Evolutionary conservation across 2,329 filamentous ascomycete species (phyloP).

Genomic region (Alternaria tenuissima): DNA sequence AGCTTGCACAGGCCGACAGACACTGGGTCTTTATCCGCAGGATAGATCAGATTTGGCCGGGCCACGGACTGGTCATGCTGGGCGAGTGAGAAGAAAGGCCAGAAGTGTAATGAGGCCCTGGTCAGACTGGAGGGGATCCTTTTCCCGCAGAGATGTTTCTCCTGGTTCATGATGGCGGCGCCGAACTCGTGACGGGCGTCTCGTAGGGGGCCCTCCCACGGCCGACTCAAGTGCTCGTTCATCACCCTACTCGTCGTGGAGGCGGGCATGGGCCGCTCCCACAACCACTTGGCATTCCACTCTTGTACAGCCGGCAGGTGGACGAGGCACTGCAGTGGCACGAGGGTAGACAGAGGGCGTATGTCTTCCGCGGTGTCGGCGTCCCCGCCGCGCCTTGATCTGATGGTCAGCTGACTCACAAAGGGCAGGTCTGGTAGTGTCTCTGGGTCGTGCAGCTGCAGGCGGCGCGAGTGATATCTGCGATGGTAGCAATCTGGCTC

Average conservation of each 20-base stretch:
- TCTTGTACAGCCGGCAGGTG: slow-evolving; percentile 16
- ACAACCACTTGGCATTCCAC: slow-evolving; percentile 20
- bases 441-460: slow-evolving; percentile 18
- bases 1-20: slow-evolving; percentile 19
- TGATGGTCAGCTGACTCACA: slow-evolving; percentile 12
- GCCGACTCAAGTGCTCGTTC: slow-evolving; percentile 19
- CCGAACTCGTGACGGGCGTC: slow-evolving; percentile 25
- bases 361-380: slow-evolving; percentile 15
- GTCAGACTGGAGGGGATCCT: slow-evolving; percentile 15
- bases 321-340: slow-evolving; percentile 20
- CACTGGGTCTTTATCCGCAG: slow-evolving; percentile 17
- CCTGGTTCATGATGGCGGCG: slow-evolving; percentile 19
- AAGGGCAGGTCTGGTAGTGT: slow-evolving; percentile 20
- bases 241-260: slow-evolving; percentile 17
- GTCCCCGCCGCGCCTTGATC: slow-evolving; percentile 2
- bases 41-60: slow-evolving; percentile 22
- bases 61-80: slow-evolving; percentile 13
- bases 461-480: slow-evolving; percentile 20
- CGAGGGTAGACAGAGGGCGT: slow-evolving; percentile 24
- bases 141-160: slow-evolving; percentile 18
- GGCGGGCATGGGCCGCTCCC: slow-evolving; percentile 21
- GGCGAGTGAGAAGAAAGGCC: slow-evolving; percentile 15
- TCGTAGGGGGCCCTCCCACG: slow-evolving; percentile 21
- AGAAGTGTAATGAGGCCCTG: slow-evolving; percentile 20
- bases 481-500: slow-evolving; percentile 14